A percentile compares a stretch with the other conserved stretches of the same genome.
Conservation (phyloP, 495 filamentous ascomycete species). For the Xanthoparmelia taractica region DNA sequence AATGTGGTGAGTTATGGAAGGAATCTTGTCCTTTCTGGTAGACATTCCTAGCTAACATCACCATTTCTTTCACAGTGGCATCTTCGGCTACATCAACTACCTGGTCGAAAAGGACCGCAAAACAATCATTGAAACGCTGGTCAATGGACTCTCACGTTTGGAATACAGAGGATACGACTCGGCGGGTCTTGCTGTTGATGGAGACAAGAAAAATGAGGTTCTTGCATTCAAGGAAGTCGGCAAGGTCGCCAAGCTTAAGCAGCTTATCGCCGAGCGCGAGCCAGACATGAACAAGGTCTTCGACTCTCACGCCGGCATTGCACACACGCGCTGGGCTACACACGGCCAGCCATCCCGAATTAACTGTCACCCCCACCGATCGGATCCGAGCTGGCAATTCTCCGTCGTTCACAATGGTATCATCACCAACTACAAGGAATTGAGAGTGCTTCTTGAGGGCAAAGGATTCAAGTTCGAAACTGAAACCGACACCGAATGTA, state of each 20-base stretch:
- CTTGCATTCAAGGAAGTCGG: slow-evolving; percentile 97
- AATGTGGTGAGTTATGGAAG: slow-evolving; percentile 24
- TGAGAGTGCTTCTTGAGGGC: slow-evolving; percentile 82
- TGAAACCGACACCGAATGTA: slow-evolving; percentile 97
- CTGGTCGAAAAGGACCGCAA: slow-evolving; percentile 91
- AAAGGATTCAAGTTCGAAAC: slow-evolving; percentile 99
- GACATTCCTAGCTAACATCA: slow-evolving; percentile 2
- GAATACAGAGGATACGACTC: slow-evolving; percentile 64
- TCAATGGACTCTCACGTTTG: slow-evolving; percentile 61
- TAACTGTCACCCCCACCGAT: slow-evolving; percentile 98
- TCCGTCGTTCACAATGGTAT: slow-evolving; percentile 98
- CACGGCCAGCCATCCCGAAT: slow-evolving; percentile 86
- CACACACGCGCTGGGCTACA: slow-evolving; percentile 97
- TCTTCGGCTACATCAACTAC: slow-evolving; percentile 95
- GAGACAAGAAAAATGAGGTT: slow-evolving; percentile 97
- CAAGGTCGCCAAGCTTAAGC: slow-evolving; percentile 93
- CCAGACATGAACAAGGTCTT: slow-evolving; percentile 85
- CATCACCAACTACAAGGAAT: slow-evolving; percentile 99
- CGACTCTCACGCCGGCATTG: slow-evolving; percentile 95
- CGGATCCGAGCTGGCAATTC: slow-evolving; percentile 89
- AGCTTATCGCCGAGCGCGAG: slow-evolving; percentile 76
- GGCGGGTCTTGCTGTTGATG: slow-evolving; percentile 90
- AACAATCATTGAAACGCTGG: slow-evolving; percentile 87
- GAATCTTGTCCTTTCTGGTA: neutral
- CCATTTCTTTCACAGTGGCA: slow-evolving; percentile 60